Evolutionary conservation across 768 basidiomycete genomes (phyloP), one percentile per base, ranked within the genome.

Genomic region (Sutorius australiensis): DNA sequence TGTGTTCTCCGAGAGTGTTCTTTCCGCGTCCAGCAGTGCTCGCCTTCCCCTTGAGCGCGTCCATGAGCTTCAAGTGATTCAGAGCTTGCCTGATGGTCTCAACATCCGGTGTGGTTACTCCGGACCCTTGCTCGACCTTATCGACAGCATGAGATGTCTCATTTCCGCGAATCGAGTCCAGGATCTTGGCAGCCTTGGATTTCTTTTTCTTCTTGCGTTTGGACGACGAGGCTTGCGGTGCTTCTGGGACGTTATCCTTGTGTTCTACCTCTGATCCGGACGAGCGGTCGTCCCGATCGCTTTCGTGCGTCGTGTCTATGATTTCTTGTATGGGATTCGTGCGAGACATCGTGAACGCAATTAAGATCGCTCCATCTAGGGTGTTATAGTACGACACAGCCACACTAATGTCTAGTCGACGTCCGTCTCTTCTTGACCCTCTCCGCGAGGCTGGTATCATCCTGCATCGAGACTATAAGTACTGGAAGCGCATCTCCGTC

Each of bases 131-230:
- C 54, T 85, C 82, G 8, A 76, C 76, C 59, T 82, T 79, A 63
- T 91, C 79, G 5, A 93, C 80, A 13, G 89, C 67, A 45, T 87
- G 75, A 0, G 83, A 79, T 42, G 85, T 78, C 42, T 82, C 77
- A 19, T 76, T 70, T 16, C 77, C 77, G 14, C 74, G 75, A 6
- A 83, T 60, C 17, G 77, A 74, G 62, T 76, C 76, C 37, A 83
- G 64, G 5, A 73, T 73, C 55, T 76, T 86, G 52, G 76, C 67
- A 21, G 74, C 80, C 65, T 88, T 92, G 4, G 86, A 84, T 72
- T 90, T 92, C 78, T 92, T 93, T 75, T 93, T 92, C 71, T 89
- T 93, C 76, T 89, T 92, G 73, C 87, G 87, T 56, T 71, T 72
- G 39, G 74, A 73, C 44, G 75, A 74, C 12, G 77, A 76, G 46